phyloP scores from a whole-genome alignment of 495 filamentous ascomycete species.

The Oidiodendron maius region DNA sequence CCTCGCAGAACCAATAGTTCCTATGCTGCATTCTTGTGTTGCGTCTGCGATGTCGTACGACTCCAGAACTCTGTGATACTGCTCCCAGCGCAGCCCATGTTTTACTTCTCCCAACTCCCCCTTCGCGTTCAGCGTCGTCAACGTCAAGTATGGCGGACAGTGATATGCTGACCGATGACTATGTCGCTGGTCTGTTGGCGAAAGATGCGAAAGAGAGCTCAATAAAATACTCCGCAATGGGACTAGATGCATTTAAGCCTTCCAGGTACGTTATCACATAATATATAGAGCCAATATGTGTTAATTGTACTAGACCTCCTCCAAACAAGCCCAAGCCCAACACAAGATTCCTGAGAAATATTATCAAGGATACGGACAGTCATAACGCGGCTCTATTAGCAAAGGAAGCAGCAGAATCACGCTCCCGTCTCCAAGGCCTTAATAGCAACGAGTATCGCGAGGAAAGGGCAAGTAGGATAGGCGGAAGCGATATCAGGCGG shows the following conservation, averaged over 20 bases:
- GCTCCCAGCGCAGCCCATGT: no score
- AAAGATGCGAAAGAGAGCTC: conserved; percentile 59
- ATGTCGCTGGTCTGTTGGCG: conserved; percentile 53
- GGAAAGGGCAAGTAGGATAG: conserved; percentile 30
- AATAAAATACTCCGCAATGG: conserved; percentile 66
- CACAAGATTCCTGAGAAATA: conserved; percentile 79
- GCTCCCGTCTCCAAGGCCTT: conserved; percentile 38
- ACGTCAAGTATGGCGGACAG: conserved; percentile 27
- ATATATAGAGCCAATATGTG: not conserved
- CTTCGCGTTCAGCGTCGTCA: no score
- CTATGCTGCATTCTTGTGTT: no score
- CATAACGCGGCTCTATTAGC: conserved; percentile 85
- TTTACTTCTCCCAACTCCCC: no score
- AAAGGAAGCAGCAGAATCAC: conserved; percentile 64
- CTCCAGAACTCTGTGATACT: no score
- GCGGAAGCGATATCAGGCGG: conserved; percentile 35
- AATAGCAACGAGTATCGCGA: conserved; percentile 27
- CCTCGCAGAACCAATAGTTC: no score
- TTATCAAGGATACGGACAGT: conserved; percentile 79
- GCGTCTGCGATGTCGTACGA: no score
- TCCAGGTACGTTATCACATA: conserved; percentile 48
- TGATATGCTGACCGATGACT: conserved; percentile 31
- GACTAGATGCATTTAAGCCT: conserved; percentile 63
- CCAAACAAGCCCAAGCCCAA: conserved; percentile 82
- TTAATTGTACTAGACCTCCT: conserved; percentile 23